Evolutionary conservation across 106 monocot genomes (phyloP).

Genomic region (Iris macrosiphon): DNA sequence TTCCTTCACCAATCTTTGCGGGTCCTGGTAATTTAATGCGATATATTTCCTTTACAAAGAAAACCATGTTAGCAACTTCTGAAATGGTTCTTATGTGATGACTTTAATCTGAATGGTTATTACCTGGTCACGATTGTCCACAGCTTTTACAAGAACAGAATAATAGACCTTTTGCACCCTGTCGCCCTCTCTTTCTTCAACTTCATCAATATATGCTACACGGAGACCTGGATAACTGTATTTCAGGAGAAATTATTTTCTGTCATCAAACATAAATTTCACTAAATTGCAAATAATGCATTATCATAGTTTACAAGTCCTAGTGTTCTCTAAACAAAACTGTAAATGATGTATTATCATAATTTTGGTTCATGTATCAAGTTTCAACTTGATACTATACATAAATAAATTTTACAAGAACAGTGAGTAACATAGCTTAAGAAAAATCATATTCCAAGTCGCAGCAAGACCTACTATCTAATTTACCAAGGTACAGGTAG

Average conservation of each 20-base stretch:
- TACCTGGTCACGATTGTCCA: slow-evolving; percentile 98
- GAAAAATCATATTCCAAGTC: too few relatives aligned
- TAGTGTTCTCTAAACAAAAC: too few relatives aligned
- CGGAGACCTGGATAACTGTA: slow-evolving; percentile 86
- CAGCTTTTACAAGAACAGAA: slow-evolving; percentile 96
- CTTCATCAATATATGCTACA: slow-evolving; percentile 99
- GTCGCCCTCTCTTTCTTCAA: slow-evolving; percentile 93
- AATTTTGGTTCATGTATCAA: too few relatives aligned
- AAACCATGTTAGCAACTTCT: slow-evolving; percentile 12
- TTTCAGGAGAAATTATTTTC: slow-evolving; percentile 4
- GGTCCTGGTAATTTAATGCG: slow-evolving; percentile 91
- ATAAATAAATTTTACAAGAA: too few relatives aligned
- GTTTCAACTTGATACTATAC: too few relatives aligned
- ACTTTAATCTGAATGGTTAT: slow-evolving; percentile 8
- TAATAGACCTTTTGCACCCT: slow-evolving; percentile 94
- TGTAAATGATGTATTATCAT: too few relatives aligned
- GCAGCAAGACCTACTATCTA: too few relatives aligned
- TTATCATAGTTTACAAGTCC: neutral
- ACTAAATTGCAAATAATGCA: neutral
- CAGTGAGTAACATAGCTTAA: too few relatives aligned
- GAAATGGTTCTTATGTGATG: neutral
- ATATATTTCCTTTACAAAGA: slow-evolving; percentile 83
- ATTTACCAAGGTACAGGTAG: too few relatives aligned
- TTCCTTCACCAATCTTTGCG: slow-evolving; percentile 97
- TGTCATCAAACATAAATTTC: neutral